phyloP scores from a whole-genome alignment of 805 yeast genomes.

The Metschnikowia henanensis region DNA sequence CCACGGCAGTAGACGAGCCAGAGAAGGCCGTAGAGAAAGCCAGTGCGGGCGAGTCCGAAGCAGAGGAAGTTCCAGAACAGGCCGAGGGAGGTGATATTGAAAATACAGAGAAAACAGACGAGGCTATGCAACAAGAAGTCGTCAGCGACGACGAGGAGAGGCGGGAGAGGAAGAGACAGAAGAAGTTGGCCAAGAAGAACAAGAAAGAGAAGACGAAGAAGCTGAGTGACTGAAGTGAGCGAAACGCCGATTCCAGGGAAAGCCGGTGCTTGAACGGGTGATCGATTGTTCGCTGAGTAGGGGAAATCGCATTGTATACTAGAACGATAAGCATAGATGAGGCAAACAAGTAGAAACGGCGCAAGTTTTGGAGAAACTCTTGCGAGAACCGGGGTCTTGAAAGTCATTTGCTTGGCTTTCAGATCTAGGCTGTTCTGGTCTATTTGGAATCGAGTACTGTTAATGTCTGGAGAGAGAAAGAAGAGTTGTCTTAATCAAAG shows the following conservation, averaged over 20 bases:
- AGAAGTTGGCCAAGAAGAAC: slow-evolving; percentile 26
- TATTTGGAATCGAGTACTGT: no score
- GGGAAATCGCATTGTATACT: slow-evolving; percentile 4
- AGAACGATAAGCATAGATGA: slow-evolving; percentile 1
- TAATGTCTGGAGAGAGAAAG: no score
- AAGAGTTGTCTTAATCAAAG: no score
- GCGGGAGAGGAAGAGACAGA: slow-evolving; percentile 27
- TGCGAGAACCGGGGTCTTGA: no score
- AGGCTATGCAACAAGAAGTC: slow-evolving; percentile 14
- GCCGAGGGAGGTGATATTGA: slow-evolving; percentile 5
- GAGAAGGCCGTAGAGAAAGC: slow-evolving; percentile 13
- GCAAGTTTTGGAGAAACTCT: no score
- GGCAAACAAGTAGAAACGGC: no score
- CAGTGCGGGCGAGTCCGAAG: slow-evolving; percentile 10
- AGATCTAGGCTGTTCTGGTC: no score
- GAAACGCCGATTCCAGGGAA: not conserved
- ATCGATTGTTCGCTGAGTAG: not conserved
- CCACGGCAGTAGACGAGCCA: slow-evolving; percentile 8
- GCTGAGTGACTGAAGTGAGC: not conserved
- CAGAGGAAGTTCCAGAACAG: slow-evolving; percentile 4
- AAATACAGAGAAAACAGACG: slow-evolving; percentile 3
- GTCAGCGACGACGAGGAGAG: slow-evolving; percentile 21
- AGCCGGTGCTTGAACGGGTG: not conserved
- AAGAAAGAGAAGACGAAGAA: slow-evolving; percentile 19
- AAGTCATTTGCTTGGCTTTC: no score